Percentiles rank a stretch among this genome's conserved stretches.
Evolutionary conservation across 768 basidiomycete genomes (phyloP).

Genomic region (Tulasnella sp.): DNA sequence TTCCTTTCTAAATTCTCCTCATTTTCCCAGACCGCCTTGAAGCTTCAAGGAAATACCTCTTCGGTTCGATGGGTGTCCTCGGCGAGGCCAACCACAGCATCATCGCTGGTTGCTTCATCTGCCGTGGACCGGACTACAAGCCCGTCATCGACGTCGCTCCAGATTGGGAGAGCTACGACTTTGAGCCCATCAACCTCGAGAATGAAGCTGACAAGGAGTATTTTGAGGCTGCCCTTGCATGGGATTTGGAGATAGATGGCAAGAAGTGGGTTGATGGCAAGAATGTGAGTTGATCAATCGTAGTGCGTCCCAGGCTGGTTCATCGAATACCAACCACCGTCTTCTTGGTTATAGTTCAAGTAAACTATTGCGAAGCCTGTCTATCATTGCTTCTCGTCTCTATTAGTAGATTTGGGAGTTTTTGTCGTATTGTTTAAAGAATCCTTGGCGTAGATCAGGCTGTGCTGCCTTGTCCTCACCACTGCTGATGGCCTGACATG

Average conservation of each 20-base stretch:
- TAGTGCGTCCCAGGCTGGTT: no score
- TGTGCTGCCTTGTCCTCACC: not conserved
- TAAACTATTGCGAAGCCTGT: no score
- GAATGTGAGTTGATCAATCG: slow-evolving; percentile 46
- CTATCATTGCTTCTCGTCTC: no score
- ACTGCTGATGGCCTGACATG: no score
- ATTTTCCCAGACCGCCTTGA: slow-evolving; percentile 79
- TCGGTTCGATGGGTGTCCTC: slow-evolving; percentile 84
- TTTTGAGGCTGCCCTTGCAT: slow-evolving; percentile 89
- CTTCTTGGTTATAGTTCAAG: no score
- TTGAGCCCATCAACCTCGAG: slow-evolving; percentile 67
- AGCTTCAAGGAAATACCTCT: slow-evolving; percentile 83
- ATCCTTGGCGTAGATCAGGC: not conserved
- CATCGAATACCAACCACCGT: no score
- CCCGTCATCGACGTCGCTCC: slow-evolving; percentile 76
- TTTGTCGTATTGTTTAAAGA: slow-evolving; percentile 29
- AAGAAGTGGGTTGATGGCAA: slow-evolving; percentile 68
- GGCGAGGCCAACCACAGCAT: slow-evolving; percentile 71
- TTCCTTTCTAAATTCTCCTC: slow-evolving; percentile 42
- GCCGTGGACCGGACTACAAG: slow-evolving; percentile 70
- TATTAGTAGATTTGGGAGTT: no score
- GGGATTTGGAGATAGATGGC: slow-evolving; percentile 86
- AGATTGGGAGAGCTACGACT: slow-evolving; percentile 87
- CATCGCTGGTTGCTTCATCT: slow-evolving; percentile 78
- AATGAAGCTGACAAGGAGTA: slow-evolving; percentile 76